Evolutionary conservation across 345 rosid species (phyloP).

Genomic region (Eucalyptus paniculata): DNA sequence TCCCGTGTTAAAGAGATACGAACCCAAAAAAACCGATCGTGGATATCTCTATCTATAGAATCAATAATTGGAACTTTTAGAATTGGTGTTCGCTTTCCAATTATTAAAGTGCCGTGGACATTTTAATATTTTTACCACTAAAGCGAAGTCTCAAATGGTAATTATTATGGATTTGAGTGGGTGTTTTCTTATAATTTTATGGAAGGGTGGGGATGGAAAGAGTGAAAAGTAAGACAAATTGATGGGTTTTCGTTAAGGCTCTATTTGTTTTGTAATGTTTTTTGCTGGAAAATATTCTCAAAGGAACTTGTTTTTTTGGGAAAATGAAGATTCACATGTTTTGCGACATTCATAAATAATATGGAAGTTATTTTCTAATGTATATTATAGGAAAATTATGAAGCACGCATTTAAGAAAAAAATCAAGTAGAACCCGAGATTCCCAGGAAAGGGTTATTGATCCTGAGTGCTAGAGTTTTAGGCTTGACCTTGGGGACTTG

Average conservation of each 20-base stretch:
- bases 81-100: not conserved
- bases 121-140: not conserved
- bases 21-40: not conserved
- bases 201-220: not conserved
- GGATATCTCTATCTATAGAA: not conserved
- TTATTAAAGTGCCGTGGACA: not conserved
- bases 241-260: not conserved
- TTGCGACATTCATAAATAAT: too few relatives aligned
- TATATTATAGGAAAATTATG: not conserved
- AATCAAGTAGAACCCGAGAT: rapidly evolving
- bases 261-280: not conserved
- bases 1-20: not conserved
- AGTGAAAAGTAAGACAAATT: not conserved
- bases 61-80: not conserved
- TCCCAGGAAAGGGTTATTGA: rapidly evolving
- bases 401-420: not conserved
- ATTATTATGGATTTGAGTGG: not conserved
- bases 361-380: too few relatives aligned
- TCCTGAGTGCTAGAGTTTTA: not conserved
- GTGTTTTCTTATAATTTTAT: not conserved
- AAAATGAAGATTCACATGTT: too few relatives aligned
- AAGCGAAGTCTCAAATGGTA: not conserved
- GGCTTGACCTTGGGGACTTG: not conserved
- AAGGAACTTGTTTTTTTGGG: too few relatives aligned
- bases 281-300: not conserved